Base-by-base conservation (phyloP, 768 basidiomycete species). In the button mushroom (Agaricus bisporus) region DNA sequence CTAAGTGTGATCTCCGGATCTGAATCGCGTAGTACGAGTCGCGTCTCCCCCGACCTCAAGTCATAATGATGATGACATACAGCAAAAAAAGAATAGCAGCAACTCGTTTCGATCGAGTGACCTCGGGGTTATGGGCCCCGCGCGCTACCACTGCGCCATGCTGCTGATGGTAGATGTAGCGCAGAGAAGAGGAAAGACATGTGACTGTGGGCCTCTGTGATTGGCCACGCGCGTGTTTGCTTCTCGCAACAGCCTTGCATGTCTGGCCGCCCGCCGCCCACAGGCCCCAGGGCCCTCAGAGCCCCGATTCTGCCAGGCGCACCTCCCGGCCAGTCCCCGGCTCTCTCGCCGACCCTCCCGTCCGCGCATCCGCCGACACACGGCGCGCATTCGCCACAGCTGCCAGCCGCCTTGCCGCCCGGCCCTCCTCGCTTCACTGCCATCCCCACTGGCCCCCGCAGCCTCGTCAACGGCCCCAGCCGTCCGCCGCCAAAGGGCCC, bases 191-290 rank as follows among this genome's bases (percentile, higher is more conserved):
- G 11, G 11, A 2, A 43, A 12, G 42, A 43, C 11, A 20, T 26
- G 25, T 43, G 42, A 20, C 25, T 22, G 1, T 43, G 17, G 5
- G 18, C 4, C 9, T 14, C 7, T 18, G 25, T 22, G 25, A 20
- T 18, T 12, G 20, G 42, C 2, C n/a, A 26, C 42, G 42, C 11
- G 42, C 35, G 18, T n/a, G 7, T 41, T 37, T 41, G 1, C 38
- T 25, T 28, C 38, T 17, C 39, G 20, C 43, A 18, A 25, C 26
- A 17, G n/a, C n/a, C 37, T 41, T 49, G 46, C 54, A 87, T 89
- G 87, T 87, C 86, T 68, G 85, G 86, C 64, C 88, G 85, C 73
- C 82, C 80, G 48, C 87, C 87, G 61, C 87, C 87, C 59, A 78
- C 75, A 59, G 87, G 86, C 52, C 87, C 87, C 43, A 72, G 87